Base-by-base conservation (phyloP, 2,329 filamentous ascomycete genomes). In the Chaetomiaceae sp. region DNA sequence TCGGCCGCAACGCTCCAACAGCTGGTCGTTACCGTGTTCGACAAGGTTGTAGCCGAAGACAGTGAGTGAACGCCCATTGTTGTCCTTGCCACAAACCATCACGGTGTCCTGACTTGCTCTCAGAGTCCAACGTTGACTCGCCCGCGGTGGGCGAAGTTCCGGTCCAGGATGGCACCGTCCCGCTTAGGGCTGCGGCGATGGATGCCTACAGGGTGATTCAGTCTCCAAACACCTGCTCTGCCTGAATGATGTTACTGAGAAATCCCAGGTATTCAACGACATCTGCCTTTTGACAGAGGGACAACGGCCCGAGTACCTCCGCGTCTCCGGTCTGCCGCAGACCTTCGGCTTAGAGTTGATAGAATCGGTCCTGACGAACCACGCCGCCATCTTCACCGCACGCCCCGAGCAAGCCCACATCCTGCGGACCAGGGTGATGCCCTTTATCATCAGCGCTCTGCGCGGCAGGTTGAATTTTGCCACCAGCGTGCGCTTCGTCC, bases 1-100 rank as follows among this genome's bases (percentile, higher is more conserved):
- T 93, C 93, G 9, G 88, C 91, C 20, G 93, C 93, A n/a, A 97
- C 93, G 2, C 71, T 98, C 44, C 91, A 96, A 66, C 93, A 97
- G 65, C 77, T 98, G 12, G 83, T 97, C 7, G 88, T 93, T 26
- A 85, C 87, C 1, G 86, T 95, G 0, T 97, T 96, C 65, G 93
- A 97, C 63, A 93, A 94, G 63, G 88, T 96, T 2, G 78, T 83
- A 1, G 70, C 72, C 6, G 89, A 96, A 70, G 89, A 96, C 62
- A 83, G 83, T 84, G 67, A 63, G 79, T 73, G 11, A 11, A 6
- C 4, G n/a, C n/a, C n/a, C n/a, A n/a, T n/a, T 11, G 17, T 37
- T 22, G n/a, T 20, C 9, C 15, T 8, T 6, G 20, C 15, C 11
- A 35, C 18, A 10, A 33, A n/a, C 29, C 14, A 11, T 7, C 15